phyloP scores from a whole-genome alignment of 768 basidiomycete genomes.

The Vararia minispora region DNA sequence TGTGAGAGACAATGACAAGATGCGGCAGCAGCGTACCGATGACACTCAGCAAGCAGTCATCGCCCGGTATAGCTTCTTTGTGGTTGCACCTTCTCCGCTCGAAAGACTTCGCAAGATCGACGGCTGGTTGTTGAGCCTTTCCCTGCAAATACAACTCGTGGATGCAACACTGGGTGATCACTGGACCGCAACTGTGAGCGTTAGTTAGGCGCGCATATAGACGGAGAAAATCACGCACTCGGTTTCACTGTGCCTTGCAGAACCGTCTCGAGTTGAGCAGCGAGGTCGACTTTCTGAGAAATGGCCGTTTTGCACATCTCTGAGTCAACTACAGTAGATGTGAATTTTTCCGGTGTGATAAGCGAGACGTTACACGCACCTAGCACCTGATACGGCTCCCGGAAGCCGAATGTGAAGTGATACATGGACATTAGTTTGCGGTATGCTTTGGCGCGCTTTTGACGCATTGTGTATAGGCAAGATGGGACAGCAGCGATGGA shows the following conservation, averaged over 20 bases:
- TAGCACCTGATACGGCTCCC: slow-evolving; percentile 89
- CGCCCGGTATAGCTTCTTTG: slow-evolving; percentile 70
- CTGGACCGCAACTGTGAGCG: slow-evolving; percentile 39
- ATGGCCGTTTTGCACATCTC: slow-evolving; percentile 66
- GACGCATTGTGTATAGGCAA: slow-evolving; percentile 87
- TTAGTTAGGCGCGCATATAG: neutral
- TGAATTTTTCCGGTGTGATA: slow-evolving; percentile 2
- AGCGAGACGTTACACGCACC: slow-evolving; percentile 30
- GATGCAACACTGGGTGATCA: slow-evolving; percentile 99
- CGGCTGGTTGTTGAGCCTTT: slow-evolving; percentile 54
- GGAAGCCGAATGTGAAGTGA: slow-evolving; percentile 76
- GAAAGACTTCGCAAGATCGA: slow-evolving; percentile 87
- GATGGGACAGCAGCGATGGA: too few species aligned
- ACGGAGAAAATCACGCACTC: slow-evolving; percentile 48
- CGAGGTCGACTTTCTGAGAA: slow-evolving; percentile 63
- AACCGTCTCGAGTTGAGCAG: slow-evolving; percentile 62
- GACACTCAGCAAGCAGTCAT: slow-evolving; percentile 74
- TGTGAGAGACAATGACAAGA: neutral
- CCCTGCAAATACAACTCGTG: slow-evolving; percentile 87
- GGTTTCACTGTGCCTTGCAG: slow-evolving; percentile 85
- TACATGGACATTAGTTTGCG: slow-evolving; percentile 91
- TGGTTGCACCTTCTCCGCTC: slow-evolving; percentile 96
- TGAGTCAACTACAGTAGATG: slow-evolving; percentile 54
- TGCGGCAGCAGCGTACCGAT: slow-evolving; percentile 45
- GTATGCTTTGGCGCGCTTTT: slow-evolving; percentile 92